phyloP scores from a whole-genome alignment of 2,329 filamentous ascomycete genomes.

The Trichoderma harzianum region DNA sequence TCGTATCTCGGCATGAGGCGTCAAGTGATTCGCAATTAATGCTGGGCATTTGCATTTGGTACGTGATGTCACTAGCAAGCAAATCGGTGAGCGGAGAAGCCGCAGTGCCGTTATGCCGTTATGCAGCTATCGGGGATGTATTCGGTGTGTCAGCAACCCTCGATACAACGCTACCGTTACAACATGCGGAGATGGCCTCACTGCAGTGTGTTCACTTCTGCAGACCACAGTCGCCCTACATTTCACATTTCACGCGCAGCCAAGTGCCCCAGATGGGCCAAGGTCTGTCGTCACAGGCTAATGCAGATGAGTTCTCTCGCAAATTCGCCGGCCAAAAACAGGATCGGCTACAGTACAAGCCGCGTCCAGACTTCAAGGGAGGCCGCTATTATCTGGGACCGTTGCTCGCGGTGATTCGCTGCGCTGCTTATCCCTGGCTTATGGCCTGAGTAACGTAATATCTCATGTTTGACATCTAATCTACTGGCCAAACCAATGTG shows the following conservation, averaged over 20 bases:
- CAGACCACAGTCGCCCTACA: background rate
- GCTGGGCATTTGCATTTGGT: background rate
- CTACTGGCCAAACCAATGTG: background rate
- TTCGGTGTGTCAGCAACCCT: background rate
- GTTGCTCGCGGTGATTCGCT: background rate
- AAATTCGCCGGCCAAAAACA: background rate
- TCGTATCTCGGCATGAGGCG: background rate
- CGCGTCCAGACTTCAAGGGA: background rate
- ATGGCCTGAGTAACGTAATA: background rate
- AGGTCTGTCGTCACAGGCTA: background rate
- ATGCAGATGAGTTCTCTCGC: slow-evolving; percentile 1
- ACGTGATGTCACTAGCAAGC: background rate
- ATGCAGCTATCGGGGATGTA: background rate
- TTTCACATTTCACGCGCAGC: background rate
- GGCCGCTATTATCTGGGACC: background rate
- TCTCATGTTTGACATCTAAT: slow-evolving; percentile 1
- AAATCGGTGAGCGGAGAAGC: background rate
- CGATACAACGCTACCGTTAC: background rate
- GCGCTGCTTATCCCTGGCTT: background rate
- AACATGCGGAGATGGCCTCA: background rate
- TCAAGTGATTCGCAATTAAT: background rate
- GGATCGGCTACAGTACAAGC: background rate
- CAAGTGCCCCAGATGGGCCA: background rate
- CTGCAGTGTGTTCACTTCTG: background rate
- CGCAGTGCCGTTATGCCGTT: background rate